Base-by-base conservation (phyloP, 2,329 filamentous ascomycete genomes). In the Arachnomyces sp. region DNA sequence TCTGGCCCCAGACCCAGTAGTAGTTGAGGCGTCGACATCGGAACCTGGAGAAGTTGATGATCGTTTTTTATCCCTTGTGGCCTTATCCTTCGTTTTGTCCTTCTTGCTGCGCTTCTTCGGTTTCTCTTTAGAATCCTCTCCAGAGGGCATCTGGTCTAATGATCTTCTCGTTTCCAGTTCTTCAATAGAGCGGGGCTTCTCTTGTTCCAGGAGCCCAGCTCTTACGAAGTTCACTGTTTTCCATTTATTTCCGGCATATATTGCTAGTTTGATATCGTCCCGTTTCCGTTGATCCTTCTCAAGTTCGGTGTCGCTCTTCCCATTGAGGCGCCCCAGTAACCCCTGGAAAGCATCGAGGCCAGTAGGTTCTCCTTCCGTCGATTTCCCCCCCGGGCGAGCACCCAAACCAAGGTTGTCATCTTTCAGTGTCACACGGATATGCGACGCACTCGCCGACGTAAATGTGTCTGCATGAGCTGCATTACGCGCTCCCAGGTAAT, bases 391-490 rank as follows among this genome's bases (percentile, higher is more conserved):
- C 47, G 78, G 73, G 60, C 83, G 83, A 49, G 89, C 92, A 21
- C 92, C 92, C 32, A 98, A 71, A 2, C 92, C 92, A 32, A 94
- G 77, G 52, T 82, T 93, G 60, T 96, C 88, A 57, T 96, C 89
- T 57, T 95, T 95, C 47, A 95, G 66, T 21, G 80, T 67, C 30
- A 94, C 85, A 44, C 84, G 82, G 53, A 96, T 92, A 59, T 93
- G 86, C 3, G 86, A 86, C 17, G 84, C 77, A 61, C 84, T 93
- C 31, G 86, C 88, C 3, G 80, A 77, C 15, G 84, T 89, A 63
- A 89, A 85, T 46, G 84, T 77, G 34, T 80, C 77, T 21, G 84
- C 74, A 54, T 95, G 88, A 0, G 79, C 66, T 6, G 87, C 80
- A 58, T 88, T 74, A 53, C 82, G 75, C 3, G 82, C 84, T 39